Evolutionary conservation across 805 yeast species (phyloP), one percentile per base, ranked within the genome.

Genomic region (Wickerhamomyces kurtzmanii): DNA sequence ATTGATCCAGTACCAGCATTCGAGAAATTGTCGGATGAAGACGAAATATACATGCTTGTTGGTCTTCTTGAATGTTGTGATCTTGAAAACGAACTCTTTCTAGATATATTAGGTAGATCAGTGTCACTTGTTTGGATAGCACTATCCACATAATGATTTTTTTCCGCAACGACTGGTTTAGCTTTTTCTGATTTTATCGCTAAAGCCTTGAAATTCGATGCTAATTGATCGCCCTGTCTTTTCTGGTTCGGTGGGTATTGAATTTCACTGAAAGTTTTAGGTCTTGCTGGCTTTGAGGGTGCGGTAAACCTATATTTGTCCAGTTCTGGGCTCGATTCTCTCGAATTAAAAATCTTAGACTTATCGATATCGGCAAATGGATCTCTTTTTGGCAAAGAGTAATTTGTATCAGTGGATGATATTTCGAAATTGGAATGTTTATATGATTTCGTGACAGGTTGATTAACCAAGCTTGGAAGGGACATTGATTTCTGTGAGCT

Each of bases 21-120:
- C n/a, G n/a, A n/a, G n/a, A n/a, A n/a, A n/a, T n/a, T n/a, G n/a
- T n/a, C n/a, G n/a, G n/a, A 32, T 3, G 35, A 11, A 9, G 43
- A 26, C n/a, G 26, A 26, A 12, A 49, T 47, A 22, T 57, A 57
- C 59, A 57, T 53, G 32, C 59, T 54, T 14, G 47, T 40, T 7
- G 64, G 64, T 33, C 62, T 45, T 17, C 23, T 11, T 12, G 11
- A 31, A 9, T 24, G 5, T 20, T 12, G 24, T 12, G 19, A 5
- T 17, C 24, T 24, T 6, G 31, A 13, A 5, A 10, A 7, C 10
- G 31, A 8, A 20, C 31, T 14, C 12, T 33, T 27, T 14, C 25
- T 24, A 6, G 34, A 16, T 5, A 12, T n/a, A 12, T 6, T 9
- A 24, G 30, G 6, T 24, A 18, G 13, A 18, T 27, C 29, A 3